Evolutionary conservation across 257 asterid species (phyloP), one percentile per base, ranked within the genome.

Genomic region (Striga asiatica): DNA sequence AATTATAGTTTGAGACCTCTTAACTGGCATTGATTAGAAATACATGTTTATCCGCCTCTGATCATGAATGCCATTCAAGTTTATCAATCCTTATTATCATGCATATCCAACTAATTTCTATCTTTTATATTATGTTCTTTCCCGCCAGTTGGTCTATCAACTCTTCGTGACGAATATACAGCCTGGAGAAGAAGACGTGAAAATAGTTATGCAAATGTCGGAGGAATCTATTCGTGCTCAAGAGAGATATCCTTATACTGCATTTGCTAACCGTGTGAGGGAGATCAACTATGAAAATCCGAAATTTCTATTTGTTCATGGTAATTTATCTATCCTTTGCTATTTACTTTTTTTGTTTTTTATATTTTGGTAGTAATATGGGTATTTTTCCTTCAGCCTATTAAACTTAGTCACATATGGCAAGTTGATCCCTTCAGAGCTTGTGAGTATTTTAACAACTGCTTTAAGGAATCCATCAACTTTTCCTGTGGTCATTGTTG

Each of bases 271-370:
- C n/a, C n/a, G 94, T 62, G 94, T 82, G 73, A 78, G 86, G 70
- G 95, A 84, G 81, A 81, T 88, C 71, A 88, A 88, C 70, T 88
- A 88, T 71, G 97, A n/a, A n/a, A n/a, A n/a, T n/a, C n/a, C n/a
- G 97, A 61, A 80, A 82, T 69, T 84, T 95, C 23, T 84, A 84
- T 88, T 88, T 60, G n/a, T 88, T 88, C 62, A 82, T 91, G 76
- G 97, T 88, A 70, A 74, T 77, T 52, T 13, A 60, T 39, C 54
- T 45, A 39, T 61, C 50, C 64, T n/a, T n/a, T n/a, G n/a, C n/a
- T n/a, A n/a, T n/a, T n/a, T n/a, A n/a, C n/a, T n/a, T n/a, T n/a
- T n/a, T 64, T 21, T 20, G 31, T 50, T 28, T 19, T 45, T 58
- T 41, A 51, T 24, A 54, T 51, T 21, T 37, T 12, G 10, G 48